A percentile compares a stretch with the other conserved stretches of the same genome.
Evolutionary conservation across 2,329 filamentous ascomycete species (phyloP).

Genomic region (Aspergillaceae sp.): DNA sequence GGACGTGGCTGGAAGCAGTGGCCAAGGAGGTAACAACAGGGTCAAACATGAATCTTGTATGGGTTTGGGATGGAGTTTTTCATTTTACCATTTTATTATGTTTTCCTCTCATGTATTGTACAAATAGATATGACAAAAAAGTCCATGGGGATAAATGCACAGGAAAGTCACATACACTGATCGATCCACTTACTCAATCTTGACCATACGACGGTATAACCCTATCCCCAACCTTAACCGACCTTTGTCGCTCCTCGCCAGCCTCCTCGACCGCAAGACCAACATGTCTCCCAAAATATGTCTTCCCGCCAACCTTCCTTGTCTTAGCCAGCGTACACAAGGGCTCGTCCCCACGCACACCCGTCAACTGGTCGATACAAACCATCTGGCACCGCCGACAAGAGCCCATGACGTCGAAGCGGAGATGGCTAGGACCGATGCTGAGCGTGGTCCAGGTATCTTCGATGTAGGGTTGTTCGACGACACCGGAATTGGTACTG

Average conservation of each 20-base stretch:
- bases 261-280: conserved; percentile 31
- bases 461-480: conserved; percentile 61
- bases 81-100: neutral
- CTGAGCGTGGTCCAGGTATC: conserved; percentile 64
- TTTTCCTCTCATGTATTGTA: conserved; percentile 10
- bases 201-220: conserved; percentile 23
- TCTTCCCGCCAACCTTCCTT: conserved; percentile 69
- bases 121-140: conserved; percentile 9
- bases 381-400: conserved; percentile 95
- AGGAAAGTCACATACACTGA: conserved; percentile 4
- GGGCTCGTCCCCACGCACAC: conserved; percentile 69
- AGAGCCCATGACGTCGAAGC: conserved; percentile 60
- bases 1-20: conserved; percentile 68
- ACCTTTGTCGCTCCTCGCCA: conserved; percentile 13
- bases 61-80: conserved; percentile 11
- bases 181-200: neutral
- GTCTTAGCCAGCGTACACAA: conserved; percentile 84
- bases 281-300: conserved; percentile 79
- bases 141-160: neutral
- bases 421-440: conserved; percentile 46
- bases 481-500: conserved; percentile 26
- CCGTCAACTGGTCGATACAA: conserved; percentile 80
- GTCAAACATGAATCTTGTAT: conserved; percentile 5
- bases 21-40: conserved; percentile 44
- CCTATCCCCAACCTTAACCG: conserved; percentile 34